Base-by-base conservation (phyloP, 768 basidiomycete genomes). In the Rhodocollybia butyracea region DNA sequence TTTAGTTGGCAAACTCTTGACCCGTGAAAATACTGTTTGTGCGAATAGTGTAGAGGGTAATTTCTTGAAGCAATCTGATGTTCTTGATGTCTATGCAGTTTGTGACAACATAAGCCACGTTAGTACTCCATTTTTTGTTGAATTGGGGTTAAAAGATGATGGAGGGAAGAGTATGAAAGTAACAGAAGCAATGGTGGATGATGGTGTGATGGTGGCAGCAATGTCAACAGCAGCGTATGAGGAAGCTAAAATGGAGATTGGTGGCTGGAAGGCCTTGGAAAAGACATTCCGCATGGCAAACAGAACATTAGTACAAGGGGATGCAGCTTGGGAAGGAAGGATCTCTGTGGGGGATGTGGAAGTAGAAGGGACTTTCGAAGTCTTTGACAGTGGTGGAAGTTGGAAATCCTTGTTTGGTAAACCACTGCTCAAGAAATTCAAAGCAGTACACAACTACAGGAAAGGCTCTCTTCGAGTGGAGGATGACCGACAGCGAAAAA, bases 331-430 rank as follows among this genome's bases (percentile, higher is more conserved):
- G 46, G 30, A n/a, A 1, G 46, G 46, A 5, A 10, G 10, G 1
- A 19, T 47, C 3, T 4, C 3, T 10, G 27, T 47, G 1, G 27
- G 11, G 1, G 30, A 10, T 10, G 46, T n/a, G 6, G 13, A n/a
- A 2, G 27, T 30, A 10, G n/a, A 47, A 1, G 46, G 27, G 1
- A 12, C 10, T 2, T 47, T 29, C n/a, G 46, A 30, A 15, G 46
- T 47, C 46, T 41, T 11, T 46, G 47, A 65, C 43, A 68, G 70
- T 26, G 59, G 64, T 1, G 63, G 63, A 0, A 61, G 63, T 17
- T 72, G 66, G 66, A 51, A 56, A 2, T 55, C 70, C 17, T 40
- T 70, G 1, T 59, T 72, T 8, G 66, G 68, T 15, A 72, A 72
- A 51, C 65, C 64, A 1, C 46, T 64, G 5, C 61, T 70, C 11